These are phyloP conservation scores for Leishmania lainsoni DNA, from an alignment of 208 protist genomes.

Conservation along the genomic window DNA sequence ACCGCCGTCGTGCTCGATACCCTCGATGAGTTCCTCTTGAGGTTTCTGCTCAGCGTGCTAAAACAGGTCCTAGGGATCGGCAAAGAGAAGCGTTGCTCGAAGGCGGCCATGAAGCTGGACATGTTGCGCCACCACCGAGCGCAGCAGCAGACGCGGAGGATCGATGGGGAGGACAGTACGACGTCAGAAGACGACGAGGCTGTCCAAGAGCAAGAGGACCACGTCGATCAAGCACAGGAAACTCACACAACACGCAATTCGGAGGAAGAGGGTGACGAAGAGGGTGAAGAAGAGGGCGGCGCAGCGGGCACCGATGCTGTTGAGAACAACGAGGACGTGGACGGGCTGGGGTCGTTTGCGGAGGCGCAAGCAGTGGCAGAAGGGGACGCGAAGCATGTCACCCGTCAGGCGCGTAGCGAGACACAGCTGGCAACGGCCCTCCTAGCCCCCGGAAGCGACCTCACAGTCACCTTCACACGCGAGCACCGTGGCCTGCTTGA, in stretches of 20 bases:
- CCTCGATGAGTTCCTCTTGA: conserved; percentile 90
- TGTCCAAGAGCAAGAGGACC: conserved; percentile 24
- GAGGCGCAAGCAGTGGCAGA: conserved; percentile 49
- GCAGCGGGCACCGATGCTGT: conserved; percentile 23
- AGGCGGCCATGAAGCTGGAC: conserved; percentile 70
- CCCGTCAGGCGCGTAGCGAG: neutral
- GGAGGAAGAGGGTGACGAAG: conserved; percentile 10
- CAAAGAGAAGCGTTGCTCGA: conserved; percentile 71
- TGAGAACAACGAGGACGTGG: conserved; percentile 41
- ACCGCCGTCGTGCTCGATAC: conserved; percentile 87
- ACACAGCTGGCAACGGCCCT: conserved; percentile 11
- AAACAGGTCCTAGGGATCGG: conserved; percentile 88
- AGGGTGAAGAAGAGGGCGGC: conserved; percentile 4
- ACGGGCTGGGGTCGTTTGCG: conserved; percentile 75
- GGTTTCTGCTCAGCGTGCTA: conserved; percentile 84
- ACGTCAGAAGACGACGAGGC: conserved; percentile 12
- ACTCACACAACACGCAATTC: conserved; percentile 3
- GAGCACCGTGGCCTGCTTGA: conserved; percentile 77
- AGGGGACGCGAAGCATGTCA: conserved; percentile 1
- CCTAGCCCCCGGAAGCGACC: conserved; percentile 28
- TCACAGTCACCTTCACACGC: conserved; percentile 75
- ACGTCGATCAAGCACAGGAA: conserved; percentile 18
- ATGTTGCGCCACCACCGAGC: conserved; percentile 61
- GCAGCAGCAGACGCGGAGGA: conserved; percentile 8
- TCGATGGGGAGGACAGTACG: conserved; percentile 19